Base-by-base conservation (phyloP, 164 flowering plant species). In the Sedum album region DNA sequence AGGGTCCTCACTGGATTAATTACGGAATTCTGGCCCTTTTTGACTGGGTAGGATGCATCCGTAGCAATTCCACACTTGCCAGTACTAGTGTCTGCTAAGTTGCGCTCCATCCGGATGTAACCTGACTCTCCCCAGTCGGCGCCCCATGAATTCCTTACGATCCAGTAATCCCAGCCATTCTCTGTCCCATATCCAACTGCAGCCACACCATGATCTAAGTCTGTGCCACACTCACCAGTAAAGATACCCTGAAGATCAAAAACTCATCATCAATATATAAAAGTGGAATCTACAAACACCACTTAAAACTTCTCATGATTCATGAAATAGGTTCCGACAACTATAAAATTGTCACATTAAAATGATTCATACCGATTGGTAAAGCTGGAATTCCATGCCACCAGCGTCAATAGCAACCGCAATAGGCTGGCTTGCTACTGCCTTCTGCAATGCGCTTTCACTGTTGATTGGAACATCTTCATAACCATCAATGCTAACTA, bases 131-230 rank as follows among this genome's bases (percentile, higher is more conserved):
- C 99, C 99, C 99, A 94, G 65, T 48, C 71, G 2, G 35, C 44
- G 36, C 97, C 99, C 99, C 99, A 94, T 28, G 99, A 94, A 79
- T 94, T 94, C 70, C 66, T 84, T 20, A 94, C 96, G 57, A 91
- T 80, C 99, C 97, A 91, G 77, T 88, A 94, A 66, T 90, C 96
- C 60, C 60, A 46, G 10, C 91, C 96, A 60, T 84, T 75, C 60
- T 88, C 93, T 5, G 91, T 80, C 31, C 97, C 97, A 67, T 92
- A 95, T 35, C 99, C 71, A 92, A n/a, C n/a, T n/a, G n/a, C n/a
- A n/a, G n/a, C n/a, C n/a, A n/a, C n/a, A n/a, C n/a, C n/a, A n/a
- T n/a, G 99, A 81, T 95, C 97, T 60, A 92, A 73, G 0, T 70
- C 72, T 26, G 91, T 87, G 23, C 97, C 96, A 74, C 99, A 95